phyloP scores from a whole-genome alignment of 2,329 filamentous ascomycete species.

The Sporothrix mexicana region DNA sequence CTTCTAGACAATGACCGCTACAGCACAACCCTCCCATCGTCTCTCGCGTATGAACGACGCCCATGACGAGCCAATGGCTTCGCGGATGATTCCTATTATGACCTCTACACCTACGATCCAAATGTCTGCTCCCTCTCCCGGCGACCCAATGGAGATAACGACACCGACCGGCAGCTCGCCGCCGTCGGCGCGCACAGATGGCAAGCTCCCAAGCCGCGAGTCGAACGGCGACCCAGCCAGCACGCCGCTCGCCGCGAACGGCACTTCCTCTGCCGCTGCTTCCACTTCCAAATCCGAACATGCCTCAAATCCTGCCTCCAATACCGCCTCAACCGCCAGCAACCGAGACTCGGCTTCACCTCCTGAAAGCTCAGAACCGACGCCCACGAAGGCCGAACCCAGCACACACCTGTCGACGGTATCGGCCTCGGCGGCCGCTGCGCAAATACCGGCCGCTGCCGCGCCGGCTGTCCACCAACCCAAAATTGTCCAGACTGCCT shows the following conservation, averaged over 20 bases:
- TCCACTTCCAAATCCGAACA: too few relatives aligned
- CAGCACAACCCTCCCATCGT: constrained; percentile 57
- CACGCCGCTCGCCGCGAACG: constrained; percentile 18
- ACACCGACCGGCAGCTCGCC: constrained; percentile 57
- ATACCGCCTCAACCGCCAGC: constrained; percentile 30
- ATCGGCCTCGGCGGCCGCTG: constrained; percentile 49
- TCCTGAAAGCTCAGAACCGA: constrained; percentile 32
- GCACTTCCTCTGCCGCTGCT: not conserved
- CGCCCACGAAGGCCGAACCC: constrained; percentile 32
- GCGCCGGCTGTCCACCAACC: constrained; percentile 84
- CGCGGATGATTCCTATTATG: constrained; percentile 63
- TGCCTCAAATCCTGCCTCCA: not conserved
- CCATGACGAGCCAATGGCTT: constrained; percentile 54
- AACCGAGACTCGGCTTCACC: constrained; percentile 40
- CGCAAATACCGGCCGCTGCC: constrained; percentile 53
- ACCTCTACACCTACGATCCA: constrained; percentile 62
- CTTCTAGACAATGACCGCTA: constrained; percentile 54
- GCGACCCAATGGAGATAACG: constrained; percentile 67
- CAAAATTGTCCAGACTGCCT: constrained; percentile 97
- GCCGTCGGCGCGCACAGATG: constrained; percentile 44
- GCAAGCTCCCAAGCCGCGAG: constrained; percentile 48
- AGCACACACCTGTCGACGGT: not conserved
- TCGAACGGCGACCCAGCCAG: constrained; percentile 45
- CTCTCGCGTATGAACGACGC: constrained; percentile 48
- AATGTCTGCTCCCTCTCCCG: constrained; percentile 63